Percentiles rank a stretch among this genome's conserved stretches.
These are phyloP conservation scores for Saccharomycopsis sp. DNA, from an alignment of 805 yeast genomes.

Conservation along the genomic window DNA sequence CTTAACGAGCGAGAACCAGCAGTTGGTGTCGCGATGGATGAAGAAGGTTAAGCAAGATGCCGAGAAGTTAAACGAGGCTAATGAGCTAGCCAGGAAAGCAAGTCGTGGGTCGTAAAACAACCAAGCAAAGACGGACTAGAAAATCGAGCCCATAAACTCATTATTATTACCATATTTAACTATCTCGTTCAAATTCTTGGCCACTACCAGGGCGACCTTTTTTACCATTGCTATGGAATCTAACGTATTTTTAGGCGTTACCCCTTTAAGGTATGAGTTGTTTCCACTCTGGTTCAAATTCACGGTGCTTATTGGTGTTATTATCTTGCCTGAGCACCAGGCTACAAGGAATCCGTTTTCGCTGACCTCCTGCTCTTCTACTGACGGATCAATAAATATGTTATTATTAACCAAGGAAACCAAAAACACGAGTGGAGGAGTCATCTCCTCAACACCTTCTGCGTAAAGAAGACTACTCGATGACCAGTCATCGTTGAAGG, in stretches of 20 bases:
- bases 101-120: not conserved
- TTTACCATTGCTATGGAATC: constrained; percentile 54
- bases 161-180: constrained; percentile 27
- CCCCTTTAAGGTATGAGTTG: constrained; percentile 41
- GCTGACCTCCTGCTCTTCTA: constrained; percentile 81
- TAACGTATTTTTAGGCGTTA: constrained; percentile 38
- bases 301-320: constrained; percentile 68
- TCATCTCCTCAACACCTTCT: constrained; percentile 31
- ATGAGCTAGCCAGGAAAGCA: constrained; percentile 24
- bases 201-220: constrained; percentile 56
- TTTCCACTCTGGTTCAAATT: constrained; percentile 42
- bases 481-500: constrained; percentile 81
- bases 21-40: constrained; percentile 53
- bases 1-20: constrained; percentile 43
- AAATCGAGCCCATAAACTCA: constrained; percentile 18
- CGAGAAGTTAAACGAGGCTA: constrained; percentile 48
- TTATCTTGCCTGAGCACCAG: constrained; percentile 60
- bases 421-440: constrained; percentile 73
- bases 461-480: constrained; percentile 42
- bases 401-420: constrained; percentile 65
- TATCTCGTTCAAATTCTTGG: constrained; percentile 47
- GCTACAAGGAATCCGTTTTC: constrained; percentile 77
- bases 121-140: not conserved
- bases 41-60: constrained; percentile 52
- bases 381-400: constrained; percentile 75